These are phyloP conservation scores for Dendrothele bispora DNA, from an alignment of 768 basidiomycete genomes.

Conservation along the genomic window DNA sequence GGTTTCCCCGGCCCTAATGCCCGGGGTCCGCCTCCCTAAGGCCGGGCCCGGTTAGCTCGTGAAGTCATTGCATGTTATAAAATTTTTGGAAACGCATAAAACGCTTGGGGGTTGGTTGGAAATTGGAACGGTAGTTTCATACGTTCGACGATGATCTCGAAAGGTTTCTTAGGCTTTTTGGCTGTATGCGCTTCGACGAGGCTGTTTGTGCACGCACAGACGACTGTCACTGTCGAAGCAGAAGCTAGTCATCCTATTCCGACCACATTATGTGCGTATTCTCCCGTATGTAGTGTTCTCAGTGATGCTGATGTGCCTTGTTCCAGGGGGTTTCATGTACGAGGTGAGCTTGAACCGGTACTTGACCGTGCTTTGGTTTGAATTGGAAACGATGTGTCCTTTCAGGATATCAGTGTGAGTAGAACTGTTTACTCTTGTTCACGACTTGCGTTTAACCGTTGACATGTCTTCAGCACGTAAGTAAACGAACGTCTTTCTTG, in stretches of 20 bases:
- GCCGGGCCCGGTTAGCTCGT: too few relatives aligned
- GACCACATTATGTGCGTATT: conserved; percentile 48
- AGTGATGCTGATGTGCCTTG: not conserved
- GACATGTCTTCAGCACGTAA: conserved; percentile 31
- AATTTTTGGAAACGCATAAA: too few relatives aligned
- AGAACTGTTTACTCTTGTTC: not conserved
- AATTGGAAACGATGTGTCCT: not conserved
- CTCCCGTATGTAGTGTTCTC: not conserved
- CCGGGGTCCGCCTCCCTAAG: too few relatives aligned
- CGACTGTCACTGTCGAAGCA: conserved; percentile 41
- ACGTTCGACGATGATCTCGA: too few relatives aligned
- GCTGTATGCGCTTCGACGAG: too few relatives aligned
- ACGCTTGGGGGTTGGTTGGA: too few relatives aligned
- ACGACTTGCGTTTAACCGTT: conserved; percentile 3
- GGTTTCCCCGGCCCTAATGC: too few relatives aligned
- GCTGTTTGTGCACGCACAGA: conserved; percentile 8
- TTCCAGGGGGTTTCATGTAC: conserved; percentile 56
- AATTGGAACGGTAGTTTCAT: too few relatives aligned
- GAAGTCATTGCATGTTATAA: too few relatives aligned
- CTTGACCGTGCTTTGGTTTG: too few relatives aligned
- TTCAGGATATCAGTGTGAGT: conserved; percentile 63
- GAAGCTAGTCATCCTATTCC: conserved; percentile 54
- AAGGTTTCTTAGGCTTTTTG: too few relatives aligned
- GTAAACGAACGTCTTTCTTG: too few relatives aligned
- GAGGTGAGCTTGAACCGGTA: conserved; percentile 37